Evolutionary conservation across 1,284 basidiomycete genomes (phyloP).

Genomic region (Ganoderma lucidum): DNA sequence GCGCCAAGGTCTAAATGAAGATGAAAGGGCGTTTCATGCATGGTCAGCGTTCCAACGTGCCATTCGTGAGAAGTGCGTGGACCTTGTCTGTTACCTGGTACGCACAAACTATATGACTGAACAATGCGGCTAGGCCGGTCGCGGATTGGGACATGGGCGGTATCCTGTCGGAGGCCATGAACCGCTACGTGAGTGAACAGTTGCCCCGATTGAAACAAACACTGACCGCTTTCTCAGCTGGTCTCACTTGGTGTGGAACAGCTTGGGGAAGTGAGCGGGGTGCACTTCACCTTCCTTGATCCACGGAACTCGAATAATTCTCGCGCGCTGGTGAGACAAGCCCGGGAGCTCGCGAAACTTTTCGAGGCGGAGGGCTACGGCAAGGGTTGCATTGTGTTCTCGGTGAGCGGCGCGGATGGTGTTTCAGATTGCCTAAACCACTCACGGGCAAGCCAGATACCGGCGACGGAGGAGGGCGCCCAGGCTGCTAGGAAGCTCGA

Average conservation of each 20-base stretch:
- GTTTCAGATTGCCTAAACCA: constrained; percentile 8
- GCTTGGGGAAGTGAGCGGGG: constrained; percentile 51
- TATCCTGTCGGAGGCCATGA: constrained; percentile 26
- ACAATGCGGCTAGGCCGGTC: constrained; percentile 14
- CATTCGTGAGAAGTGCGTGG: constrained; percentile 28
- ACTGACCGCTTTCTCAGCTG: constrained; percentile 46
- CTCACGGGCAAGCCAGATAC: constrained; percentile 50
- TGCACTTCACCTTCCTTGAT: constrained; percentile 62
- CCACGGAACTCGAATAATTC: constrained; percentile 47
- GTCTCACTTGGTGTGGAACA: constrained; percentile 57
- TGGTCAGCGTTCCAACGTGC: constrained; percentile 32
- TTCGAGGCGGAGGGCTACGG: constrained; percentile 51
- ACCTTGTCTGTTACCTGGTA: neutral
- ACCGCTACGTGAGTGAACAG: constrained; percentile 32
- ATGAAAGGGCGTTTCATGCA: constrained; percentile 33
- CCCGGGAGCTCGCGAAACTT: constrained; percentile 47
- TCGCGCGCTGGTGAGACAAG: constrained; percentile 50
- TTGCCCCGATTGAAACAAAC: neutral
- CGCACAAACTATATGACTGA: neutral
- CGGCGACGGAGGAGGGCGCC: constrained; percentile 63
- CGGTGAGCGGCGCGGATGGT: constrained; percentile 46
- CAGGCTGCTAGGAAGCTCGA: constrained; percentile 53
- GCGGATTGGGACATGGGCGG: constrained; percentile 22
- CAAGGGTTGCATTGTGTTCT: constrained; percentile 53
- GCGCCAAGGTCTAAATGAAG: constrained; percentile 24